Conservation (phyloP, 768 basidiomycete species). For the Collybiopsis confluens region DNA sequence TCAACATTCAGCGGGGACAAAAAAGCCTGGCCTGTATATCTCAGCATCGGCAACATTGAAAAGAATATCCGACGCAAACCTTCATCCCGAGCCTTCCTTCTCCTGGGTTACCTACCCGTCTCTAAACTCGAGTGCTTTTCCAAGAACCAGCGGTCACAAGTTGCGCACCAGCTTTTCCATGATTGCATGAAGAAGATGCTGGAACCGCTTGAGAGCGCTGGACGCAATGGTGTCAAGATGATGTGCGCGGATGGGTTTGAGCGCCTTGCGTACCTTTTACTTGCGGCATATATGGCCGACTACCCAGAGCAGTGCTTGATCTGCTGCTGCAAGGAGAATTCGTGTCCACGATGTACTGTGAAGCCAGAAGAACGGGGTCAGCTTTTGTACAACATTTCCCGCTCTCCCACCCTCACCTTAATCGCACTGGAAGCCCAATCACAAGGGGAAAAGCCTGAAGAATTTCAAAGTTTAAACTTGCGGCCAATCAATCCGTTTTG, state of each 20-base stretch:
- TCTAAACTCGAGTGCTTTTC: slow-evolving; percentile 20
- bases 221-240: slow-evolving; percentile 20
- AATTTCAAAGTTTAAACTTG: background rate
- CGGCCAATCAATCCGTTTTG: slow-evolving; percentile 30
- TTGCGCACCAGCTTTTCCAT: slow-evolving; percentile 25
- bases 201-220: slow-evolving; percentile 19
- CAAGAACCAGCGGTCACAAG: slow-evolving; percentile 7
- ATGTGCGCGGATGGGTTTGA: slow-evolving; percentile 25
- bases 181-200: slow-evolving; percentile 21
- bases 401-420: background rate
- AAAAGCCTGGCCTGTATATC: slow-evolving; percentile 28
- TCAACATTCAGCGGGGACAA: slow-evolving; percentile 24
- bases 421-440: background rate
- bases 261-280: slow-evolving; percentile 25
- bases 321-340: slow-evolving; percentile 7
- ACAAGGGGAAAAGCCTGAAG: background rate
- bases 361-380: slow-evolving; percentile 11
- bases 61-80: slow-evolving; percentile 19
- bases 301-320: slow-evolving; percentile 28
- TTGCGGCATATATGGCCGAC: slow-evolving; percentile 28
- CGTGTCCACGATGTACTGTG: slow-evolving; percentile 20
- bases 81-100: slow-evolving; percentile 16
- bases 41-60: slow-evolving; percentile 26
- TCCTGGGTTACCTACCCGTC: slow-evolving; percentile 27
- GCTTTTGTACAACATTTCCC: slow-evolving; percentile 4